A percentile compares a stretch with the other conserved stretches of the same genome.
Conservation (phyloP, 2,329 filamentous ascomycete species). For the Sordariomycetes sp. region DNA sequence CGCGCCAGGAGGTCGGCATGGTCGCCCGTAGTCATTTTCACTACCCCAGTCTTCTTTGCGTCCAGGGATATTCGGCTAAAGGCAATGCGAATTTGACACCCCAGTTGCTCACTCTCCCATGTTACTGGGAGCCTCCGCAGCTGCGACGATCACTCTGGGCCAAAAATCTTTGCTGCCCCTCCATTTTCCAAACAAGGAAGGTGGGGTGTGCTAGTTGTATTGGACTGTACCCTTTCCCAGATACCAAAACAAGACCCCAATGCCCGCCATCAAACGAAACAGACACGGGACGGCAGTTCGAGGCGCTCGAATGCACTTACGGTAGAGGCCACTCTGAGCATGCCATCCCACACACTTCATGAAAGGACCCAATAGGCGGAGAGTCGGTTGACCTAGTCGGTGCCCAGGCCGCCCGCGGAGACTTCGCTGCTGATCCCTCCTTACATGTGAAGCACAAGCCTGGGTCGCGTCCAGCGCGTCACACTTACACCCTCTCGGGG, state of each 20-base stretch:
- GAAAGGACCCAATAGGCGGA: too few relatives aligned
- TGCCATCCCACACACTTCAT: too few relatives aligned
- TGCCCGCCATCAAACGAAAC: neutral
- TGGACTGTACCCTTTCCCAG: neutral
- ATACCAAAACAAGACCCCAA: neutral
- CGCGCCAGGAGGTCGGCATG: constrained; percentile 31
- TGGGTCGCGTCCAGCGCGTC: too few relatives aligned
- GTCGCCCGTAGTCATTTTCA: neutral
- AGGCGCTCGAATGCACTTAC: too few relatives aligned
- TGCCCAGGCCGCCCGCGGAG: too few relatives aligned
- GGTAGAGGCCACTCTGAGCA: too few relatives aligned
- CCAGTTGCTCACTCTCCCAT: neutral
- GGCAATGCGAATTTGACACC: neutral
- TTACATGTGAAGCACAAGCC: too few relatives aligned
- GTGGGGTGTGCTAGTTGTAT: neutral
- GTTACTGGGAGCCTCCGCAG: neutral
- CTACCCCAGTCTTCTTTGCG: neutral
- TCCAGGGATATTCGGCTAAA: neutral
- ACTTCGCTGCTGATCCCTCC: too few relatives aligned
- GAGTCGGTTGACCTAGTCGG: too few relatives aligned
- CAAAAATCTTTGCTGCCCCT: neutral
- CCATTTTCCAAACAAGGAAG: neutral
- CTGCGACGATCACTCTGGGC: neutral
- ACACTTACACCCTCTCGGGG: too few relatives aligned
- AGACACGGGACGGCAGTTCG: neutral